Evolutionary conservation across 441 rosid genomes (phyloP), one percentile per base, ranked within the genome.

Genomic region (Pelargonium cotyledonis): DNA sequence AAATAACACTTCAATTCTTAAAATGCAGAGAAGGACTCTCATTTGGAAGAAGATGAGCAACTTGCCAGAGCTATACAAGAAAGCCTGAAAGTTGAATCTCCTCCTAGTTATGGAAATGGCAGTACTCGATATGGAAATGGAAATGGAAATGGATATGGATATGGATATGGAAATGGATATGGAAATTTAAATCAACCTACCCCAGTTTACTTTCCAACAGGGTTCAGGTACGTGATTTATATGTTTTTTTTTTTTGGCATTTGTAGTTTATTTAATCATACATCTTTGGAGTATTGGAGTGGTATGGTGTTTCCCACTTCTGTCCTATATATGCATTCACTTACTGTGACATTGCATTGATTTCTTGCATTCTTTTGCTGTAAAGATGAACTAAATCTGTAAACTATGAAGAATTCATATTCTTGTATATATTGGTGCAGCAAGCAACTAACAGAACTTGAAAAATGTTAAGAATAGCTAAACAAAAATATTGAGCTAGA

Each of bases 51-150:
- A 70, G 91, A 88, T 78, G 95, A 86, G 71, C 89, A 75, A 63
- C 88, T 89, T 78, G 95, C 91, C 40, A 84, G 84, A 82, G 95
- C 89, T 66, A 6, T 85, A 70, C 86, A 86, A 78, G 91, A 89
- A 73, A 89, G 91, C 79, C 74, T 86, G 82, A 74, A 65, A 49
- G 64, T 81, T 70, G 83, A 82, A 76, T 72, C 81, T 75, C 76
- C 89, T 47, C 84, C 85, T 14, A 82, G 63, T 31, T 64, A 75
- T 72, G 85, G 76, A 81, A 67, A 65, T 44, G 84, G 73, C 35
- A 70, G 73, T 68, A 65, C 74, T 12, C 57, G 57, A 51, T n/a
- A 12, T 49, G 55, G 55, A 49, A 49, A 49, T 11, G 15, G 53
- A 12, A 47, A 26, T 31, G 38, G 38, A 31, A 31, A n/a, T n/a